Conservation (phyloP, 192 early-diverging fungal genomes). For the Mortierella alpina region DNA sequence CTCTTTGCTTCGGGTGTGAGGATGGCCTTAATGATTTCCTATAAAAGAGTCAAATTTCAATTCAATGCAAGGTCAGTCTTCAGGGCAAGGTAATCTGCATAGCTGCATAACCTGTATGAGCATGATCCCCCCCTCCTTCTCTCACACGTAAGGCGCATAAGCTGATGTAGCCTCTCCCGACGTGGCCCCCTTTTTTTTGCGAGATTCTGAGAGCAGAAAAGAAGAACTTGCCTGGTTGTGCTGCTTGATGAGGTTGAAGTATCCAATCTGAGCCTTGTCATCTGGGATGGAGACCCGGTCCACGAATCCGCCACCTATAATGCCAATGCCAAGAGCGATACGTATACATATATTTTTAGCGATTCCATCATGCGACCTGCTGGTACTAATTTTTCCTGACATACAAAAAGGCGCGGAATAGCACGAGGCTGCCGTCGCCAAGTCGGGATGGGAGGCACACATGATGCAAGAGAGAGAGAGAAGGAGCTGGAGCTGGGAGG, state of each 20-base stretch:
- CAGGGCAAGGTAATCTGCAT: no score
- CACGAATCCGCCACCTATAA: constrained; percentile 69
- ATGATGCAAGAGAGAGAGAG: not conserved
- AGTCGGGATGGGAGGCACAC: not conserved
- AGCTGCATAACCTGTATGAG: no score
- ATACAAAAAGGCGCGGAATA: no score
- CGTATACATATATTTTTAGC: no score
- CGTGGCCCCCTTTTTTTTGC: not conserved
- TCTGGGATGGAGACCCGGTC: constrained; percentile 66
- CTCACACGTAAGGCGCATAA: no score
- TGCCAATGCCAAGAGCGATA: not conserved
- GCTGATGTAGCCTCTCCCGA: no score
- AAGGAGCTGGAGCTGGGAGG: not conserved
- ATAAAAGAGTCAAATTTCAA: not conserved
- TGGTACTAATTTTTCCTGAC: no score
- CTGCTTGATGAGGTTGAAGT: constrained; percentile 57
- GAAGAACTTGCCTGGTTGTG: constrained; percentile 55
- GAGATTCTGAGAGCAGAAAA: not conserved
- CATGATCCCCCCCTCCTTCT: no score
- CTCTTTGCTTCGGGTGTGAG: constrained; percentile 60
- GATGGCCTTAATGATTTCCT: constrained; percentile 58
- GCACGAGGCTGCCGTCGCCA: no score
- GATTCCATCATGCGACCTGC: no score
- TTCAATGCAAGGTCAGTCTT: no score
- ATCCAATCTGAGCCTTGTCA: constrained; percentile 61